Percentiles rank a stretch among this genome's conserved stretches.
phyloP scores from a whole-genome alignment of 495 filamentous ascomycete genomes.

The Pyrenula aspistea region DNA sequence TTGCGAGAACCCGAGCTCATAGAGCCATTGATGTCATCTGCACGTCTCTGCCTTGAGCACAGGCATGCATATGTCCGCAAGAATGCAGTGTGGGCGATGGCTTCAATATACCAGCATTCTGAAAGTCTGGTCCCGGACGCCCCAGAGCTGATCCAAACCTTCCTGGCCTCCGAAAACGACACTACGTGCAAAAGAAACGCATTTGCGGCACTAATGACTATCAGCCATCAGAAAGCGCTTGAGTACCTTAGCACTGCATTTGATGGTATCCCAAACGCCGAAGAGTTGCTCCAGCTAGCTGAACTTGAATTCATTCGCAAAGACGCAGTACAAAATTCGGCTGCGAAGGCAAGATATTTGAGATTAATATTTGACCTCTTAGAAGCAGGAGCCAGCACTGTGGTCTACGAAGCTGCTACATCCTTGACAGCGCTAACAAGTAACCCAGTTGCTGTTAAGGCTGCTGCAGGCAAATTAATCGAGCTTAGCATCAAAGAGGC shows the following conservation, averaged over 20 bases:
- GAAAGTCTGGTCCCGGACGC: conserved; percentile 91
- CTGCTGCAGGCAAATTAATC: conserved; percentile 89
- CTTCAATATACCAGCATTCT: conserved; percentile 86
- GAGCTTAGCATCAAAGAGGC: conserved; percentile 94
- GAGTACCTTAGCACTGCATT: conserved; percentile 86
- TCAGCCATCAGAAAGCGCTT: conserved; percentile 86
- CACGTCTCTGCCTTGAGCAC: conserved; percentile 83
- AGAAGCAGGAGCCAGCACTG: conserved; percentile 84
- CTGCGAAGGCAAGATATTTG: conserved; percentile 91
- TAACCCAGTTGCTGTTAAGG: conserved; percentile 96
- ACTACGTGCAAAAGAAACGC: conserved; percentile 97
- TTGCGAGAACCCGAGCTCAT: conserved; percentile 91
- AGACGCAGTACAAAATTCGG: conserved; percentile 86
- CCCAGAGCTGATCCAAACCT: conserved; percentile 78
- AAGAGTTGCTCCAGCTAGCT: conserved; percentile 85
- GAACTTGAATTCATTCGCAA: conserved; percentile 96
- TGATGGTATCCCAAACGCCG: conserved; percentile 85
- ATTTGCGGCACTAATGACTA: conserved; percentile 79
- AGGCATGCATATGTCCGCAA: conserved; percentile 96
- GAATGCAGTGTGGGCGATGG: conserved; percentile 89
- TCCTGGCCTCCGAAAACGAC: conserved; percentile 87
- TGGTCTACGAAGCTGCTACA: conserved; percentile 97
- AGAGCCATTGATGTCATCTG: conserved; percentile 86
- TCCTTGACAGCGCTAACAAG: conserved; percentile 88
- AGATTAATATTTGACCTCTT: conserved; percentile 93